Evolutionary conservation across 163 green algal species (phyloP).

Genomic region (Botryococcus braunii): DNA sequence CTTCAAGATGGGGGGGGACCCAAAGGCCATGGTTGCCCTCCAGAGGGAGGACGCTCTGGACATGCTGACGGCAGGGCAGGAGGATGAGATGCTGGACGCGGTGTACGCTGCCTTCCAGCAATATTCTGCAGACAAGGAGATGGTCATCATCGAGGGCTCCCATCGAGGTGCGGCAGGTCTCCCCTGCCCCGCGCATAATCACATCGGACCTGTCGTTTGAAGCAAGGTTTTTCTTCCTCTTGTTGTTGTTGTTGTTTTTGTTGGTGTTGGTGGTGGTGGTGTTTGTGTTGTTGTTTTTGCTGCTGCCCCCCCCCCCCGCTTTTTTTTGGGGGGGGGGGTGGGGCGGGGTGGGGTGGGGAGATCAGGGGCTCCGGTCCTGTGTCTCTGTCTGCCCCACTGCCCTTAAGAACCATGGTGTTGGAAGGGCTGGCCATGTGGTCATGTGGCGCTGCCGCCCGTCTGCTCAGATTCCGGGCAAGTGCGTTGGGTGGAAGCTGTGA

Average conservation of each 20-base stretch:
- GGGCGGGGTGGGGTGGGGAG: too few species aligned
- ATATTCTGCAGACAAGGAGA: conserved; percentile 36
- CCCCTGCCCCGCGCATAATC: background rate
- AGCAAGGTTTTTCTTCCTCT: background rate
- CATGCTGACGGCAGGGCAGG: conserved; percentile 39
- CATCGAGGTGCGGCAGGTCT: conserved; percentile 8
- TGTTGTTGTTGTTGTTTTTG: background rate
- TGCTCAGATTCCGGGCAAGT: too few species aligned
- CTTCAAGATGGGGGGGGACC: conserved; percentile 12
- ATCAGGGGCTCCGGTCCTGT: too few species aligned
- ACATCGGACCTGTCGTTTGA: conserved; percentile 5
- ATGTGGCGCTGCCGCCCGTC: too few species aligned
- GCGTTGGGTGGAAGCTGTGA: too few species aligned
- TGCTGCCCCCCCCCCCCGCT: too few species aligned
- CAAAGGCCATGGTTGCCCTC: conserved; percentile 42
- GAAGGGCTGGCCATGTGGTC: too few species aligned
- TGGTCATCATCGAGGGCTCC: conserved; percentile 53
- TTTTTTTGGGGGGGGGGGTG: too few species aligned
- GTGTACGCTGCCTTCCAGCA: conserved; percentile 28
- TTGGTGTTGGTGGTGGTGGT: too few species aligned
- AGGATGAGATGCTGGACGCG: conserved; percentile 50
- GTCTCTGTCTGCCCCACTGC: too few species aligned
- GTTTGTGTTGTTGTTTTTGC: too few species aligned
- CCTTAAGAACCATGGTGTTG: too few species aligned
- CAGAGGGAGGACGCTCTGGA: conserved; percentile 22